Evolutionary conservation across 176 grass and related monocot genomes (phyloP).

Genomic region (Oryza nivara): DNA sequence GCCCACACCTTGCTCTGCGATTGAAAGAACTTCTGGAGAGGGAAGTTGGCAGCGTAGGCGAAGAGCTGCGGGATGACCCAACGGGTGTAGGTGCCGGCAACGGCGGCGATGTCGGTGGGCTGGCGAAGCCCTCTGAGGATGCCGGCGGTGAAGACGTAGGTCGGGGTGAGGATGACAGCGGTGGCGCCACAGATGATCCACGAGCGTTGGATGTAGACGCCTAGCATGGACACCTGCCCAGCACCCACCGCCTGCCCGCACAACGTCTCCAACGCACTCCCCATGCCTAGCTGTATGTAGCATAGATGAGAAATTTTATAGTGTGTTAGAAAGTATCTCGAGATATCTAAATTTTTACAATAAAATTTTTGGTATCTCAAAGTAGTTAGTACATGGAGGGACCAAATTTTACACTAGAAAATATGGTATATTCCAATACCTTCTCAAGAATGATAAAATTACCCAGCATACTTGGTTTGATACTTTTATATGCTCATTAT

Average conservation of each 20-base stretch:
- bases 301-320: no score
- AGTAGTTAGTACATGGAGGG: no score
- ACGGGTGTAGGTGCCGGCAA: slow-evolving; percentile 43
- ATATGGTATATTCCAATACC: no score
- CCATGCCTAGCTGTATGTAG: slow-evolving; percentile 60
- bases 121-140: slow-evolving; percentile 55
- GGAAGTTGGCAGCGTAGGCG: slow-evolving; percentile 75
- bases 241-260: slow-evolving; percentile 73
- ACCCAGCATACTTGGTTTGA: no score
- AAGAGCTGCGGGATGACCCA: slow-evolving; percentile 59
- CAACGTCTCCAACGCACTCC: slow-evolving; percentile 70
- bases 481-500: no score
- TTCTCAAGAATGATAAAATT: no score
- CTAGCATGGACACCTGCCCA: slow-evolving; percentile 50
- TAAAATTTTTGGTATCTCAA: no score
- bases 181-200: slow-evolving; percentile 61
- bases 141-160: slow-evolving; percentile 51
- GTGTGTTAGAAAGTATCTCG: no score
- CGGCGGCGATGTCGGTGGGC: slow-evolving; percentile 43
- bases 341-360: no score
- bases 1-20: slow-evolving; percentile 71
- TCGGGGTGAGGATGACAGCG: slow-evolving; percentile 30
- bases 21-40: slow-evolving; percentile 78
- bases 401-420: no score
- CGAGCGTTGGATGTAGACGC: slow-evolving; percentile 65